Percentiles rank a stretch among this genome's conserved stretches.
phyloP scores from a whole-genome alignment of 2,329 filamentous ascomycete genomes.

The Colletotrichum tropicicola region DNA sequence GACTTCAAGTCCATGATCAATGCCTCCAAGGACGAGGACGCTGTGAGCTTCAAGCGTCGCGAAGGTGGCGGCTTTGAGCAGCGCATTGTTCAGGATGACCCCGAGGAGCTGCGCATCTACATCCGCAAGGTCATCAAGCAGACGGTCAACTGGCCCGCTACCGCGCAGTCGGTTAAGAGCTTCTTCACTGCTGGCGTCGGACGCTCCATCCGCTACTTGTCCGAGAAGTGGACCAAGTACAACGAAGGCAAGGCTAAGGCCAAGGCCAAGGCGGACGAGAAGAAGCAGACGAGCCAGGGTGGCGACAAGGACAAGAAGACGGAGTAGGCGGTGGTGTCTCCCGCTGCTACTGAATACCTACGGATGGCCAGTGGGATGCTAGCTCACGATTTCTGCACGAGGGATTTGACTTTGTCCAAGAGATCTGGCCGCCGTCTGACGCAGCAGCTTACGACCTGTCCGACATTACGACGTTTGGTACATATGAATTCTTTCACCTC shows the following conservation, averaged over 20 bases:
- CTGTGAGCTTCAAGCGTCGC: constrained; percentile 72
- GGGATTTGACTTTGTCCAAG: too few relatives aligned
- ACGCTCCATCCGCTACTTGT: constrained; percentile 78
- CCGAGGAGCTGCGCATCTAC: constrained; percentile 72
- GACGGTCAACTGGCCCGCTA: constrained; percentile 93
- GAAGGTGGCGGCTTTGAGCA: constrained; percentile 88
- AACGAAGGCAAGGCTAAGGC: constrained; percentile 50
- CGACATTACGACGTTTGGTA: neutral
- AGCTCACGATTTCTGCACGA: too few relatives aligned
- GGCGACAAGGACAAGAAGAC: constrained; percentile 4
- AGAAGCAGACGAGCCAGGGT: constrained; percentile 27
- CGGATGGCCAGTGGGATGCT: too few relatives aligned
- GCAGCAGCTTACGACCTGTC: neutral
- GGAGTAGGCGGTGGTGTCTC: neutral
- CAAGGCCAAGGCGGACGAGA: constrained; percentile 36
- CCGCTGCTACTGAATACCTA: too few relatives aligned
- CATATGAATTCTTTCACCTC: constrained; percentile 1
- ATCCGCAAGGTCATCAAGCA: constrained; percentile 82
- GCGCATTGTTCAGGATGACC: constrained; percentile 78
- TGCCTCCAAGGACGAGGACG: constrained; percentile 75
- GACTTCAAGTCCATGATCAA: constrained; percentile 90
- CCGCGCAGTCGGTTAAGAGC: constrained; percentile 86
- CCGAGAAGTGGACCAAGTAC: constrained; percentile 81
- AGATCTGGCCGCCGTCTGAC: too few relatives aligned
- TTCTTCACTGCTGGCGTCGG: constrained; percentile 79